Base-by-base conservation (phyloP, 495 filamentous ascomycete genomes). In the Antarctomyces pellizariae region DNA sequence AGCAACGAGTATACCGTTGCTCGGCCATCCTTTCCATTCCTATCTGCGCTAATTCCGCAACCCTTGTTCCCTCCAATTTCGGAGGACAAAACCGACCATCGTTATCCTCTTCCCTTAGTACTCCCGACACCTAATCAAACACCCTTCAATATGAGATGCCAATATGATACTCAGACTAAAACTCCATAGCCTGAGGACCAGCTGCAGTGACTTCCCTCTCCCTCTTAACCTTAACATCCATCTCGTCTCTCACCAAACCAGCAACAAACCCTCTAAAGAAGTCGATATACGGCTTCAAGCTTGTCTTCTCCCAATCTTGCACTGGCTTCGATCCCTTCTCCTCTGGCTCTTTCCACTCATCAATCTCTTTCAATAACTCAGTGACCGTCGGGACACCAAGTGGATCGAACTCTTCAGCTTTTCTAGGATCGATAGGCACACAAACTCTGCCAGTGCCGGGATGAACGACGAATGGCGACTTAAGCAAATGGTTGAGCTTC, bases 401-500 rank as follows among this genome's bases (percentile, higher is more conserved):
- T 13, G 86, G 86, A 39, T 95, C 79, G 36, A 97, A 97, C 2
- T 67, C 56, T 20, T 86, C 76, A 31, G 69, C 47, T 12, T 57
- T 44, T 13, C 53, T 47, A 8, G 62, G 55, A 42, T 92, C 75
- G 39, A 97, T 93, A 7, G 86, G 86, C 25, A 97, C 89, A 52
- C 86, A 97, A 12, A 97, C 72, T 28, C 82, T 54, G 0, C 84
- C 89, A 1, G 89, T 97, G 4, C 76, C 78, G 0, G 86, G 86
- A 53, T 97, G 86, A 16, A 97, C 70, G 30, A 91, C 84, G 37
- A 97, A 97, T 2, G 86, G 86, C 34, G 67, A 76, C 43, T 97
- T 97, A 24, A 97, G 64, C 56, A 97, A 62, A 61, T 97, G 86
- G 53, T 89, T 95, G 45, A 90, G 67, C 43, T 92, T 89, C 53